Evolutionary conservation across 257 asterid species (phyloP), one percentile per base, ranked within the genome.

Genomic region (Ocimum tenuiflorum): DNA sequence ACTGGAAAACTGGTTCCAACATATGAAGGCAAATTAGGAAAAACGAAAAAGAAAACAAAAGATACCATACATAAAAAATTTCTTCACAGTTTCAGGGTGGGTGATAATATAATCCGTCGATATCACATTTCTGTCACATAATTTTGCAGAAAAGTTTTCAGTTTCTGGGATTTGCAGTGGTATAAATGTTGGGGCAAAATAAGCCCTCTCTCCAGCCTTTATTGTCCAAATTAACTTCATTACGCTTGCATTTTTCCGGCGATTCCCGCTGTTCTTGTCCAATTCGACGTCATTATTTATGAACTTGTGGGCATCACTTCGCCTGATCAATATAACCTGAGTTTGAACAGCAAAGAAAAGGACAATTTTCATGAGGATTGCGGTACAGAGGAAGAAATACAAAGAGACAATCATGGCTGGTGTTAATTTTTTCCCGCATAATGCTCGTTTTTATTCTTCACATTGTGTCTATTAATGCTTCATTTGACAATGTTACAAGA

Each of bases 341-440:
- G 60, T 60, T 15, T 62, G 24, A 39, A 70, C 61, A 13, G 35
- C 73, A 18, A 67, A 11, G 64, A 77, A 70, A 7, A 77, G 63
- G 69, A 60, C 20, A 8, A 80, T 18, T 64, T 77, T 82, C n/a
- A 69, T 35, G 65, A 72, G 18, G 38, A 82, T 65, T 53, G 81
- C 43, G 22, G 62, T 36, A 39, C 74, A 33, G 3, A 70, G 77
- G 61, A 75, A 70, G 56, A 70, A 58, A 3, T 58, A 6, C 6
- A 73, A 39, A 63, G 72, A 55, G 7, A 69, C 19, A 36, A 57
- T 9, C 68, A 75, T 73, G 43, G 17, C 19, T 60, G 8, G 56
- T 20, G 31, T 15, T 17, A 0, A 0, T 33, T 29, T 12, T 9
- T n/a, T 5, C 10, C 0, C 0, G 0, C n/a, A n/a, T n/a, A n/a